Percentiles rank a stretch among this genome's conserved stretches.
phyloP scores from a whole-genome alignment of 176 grass and related monocot genomes.

The Lolium perenne region DNA sequence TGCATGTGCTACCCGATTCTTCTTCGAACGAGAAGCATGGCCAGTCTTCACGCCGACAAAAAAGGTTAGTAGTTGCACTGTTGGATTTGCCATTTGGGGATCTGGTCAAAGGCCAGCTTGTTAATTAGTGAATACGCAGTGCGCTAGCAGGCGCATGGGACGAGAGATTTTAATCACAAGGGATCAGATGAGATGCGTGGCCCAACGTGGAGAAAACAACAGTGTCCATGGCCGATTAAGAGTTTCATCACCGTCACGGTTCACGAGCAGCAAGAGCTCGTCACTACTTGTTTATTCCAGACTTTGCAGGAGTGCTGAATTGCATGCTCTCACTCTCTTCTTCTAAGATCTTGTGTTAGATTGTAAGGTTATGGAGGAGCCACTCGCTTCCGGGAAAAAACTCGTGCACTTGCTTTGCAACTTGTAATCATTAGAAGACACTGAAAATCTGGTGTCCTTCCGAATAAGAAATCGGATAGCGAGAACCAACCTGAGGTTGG shows the following conservation, averaged over 20 bases:
- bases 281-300: not conserved
- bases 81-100: not conserved
- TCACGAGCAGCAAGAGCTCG: not conserved
- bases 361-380: too few species aligned
- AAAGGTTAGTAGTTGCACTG: not conserved
- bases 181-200: not conserved
- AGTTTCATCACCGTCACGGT: not conserved
- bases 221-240: not conserved
- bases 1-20: not conserved
- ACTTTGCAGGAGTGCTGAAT: not conserved
- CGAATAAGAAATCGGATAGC: not conserved
- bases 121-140: not conserved
- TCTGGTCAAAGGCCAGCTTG: conserved; percentile 19
- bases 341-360: not conserved
- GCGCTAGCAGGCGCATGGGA: not conserved
- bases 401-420: not conserved
- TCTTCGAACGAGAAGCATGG: not conserved
- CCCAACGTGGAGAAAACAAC: not conserved
- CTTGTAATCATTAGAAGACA: not conserved
- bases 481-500: too few species aligned
- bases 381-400: not conserved
- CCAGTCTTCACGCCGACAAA: conserved; percentile 12
- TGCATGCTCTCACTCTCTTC: not conserved
- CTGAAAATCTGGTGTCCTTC: not conserved
- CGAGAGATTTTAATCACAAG: not conserved